phyloP scores from a whole-genome alignment of 495 filamentous ascomycete genomes.

The Entonaema liquescens region DNA sequence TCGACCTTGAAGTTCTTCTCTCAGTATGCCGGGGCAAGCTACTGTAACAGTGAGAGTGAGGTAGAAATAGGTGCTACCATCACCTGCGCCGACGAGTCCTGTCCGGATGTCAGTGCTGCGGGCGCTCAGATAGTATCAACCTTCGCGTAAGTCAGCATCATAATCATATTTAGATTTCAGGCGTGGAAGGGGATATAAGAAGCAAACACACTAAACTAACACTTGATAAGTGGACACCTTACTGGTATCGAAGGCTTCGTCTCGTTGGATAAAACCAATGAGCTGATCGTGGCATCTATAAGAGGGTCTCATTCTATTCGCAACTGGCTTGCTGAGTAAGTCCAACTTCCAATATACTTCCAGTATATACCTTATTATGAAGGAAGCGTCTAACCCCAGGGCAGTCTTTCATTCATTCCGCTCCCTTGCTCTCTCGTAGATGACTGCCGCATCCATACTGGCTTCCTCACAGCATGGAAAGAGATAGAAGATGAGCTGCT shows the following conservation, averaged over 20 bases:
- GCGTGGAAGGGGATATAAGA: neutral
- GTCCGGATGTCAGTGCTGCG: constrained; percentile 68
- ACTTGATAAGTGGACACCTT: constrained; percentile 53
- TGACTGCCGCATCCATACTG: constrained; percentile 51
- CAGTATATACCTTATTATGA: neutral
- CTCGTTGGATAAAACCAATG: constrained; percentile 69
- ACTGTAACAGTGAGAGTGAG: constrained; percentile 68
- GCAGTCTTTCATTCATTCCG: constrained; percentile 47
- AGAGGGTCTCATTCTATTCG: constrained; percentile 68
- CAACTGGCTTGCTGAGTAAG: constrained; percentile 74
- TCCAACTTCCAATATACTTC: constrained; percentile 31
- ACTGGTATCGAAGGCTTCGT: constrained; percentile 76
- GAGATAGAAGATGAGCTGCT: constrained; percentile 43
- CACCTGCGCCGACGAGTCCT: constrained; percentile 66
- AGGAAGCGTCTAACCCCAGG: constrained; percentile 7
- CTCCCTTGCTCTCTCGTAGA: constrained; percentile 44
- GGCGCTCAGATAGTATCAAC: constrained; percentile 65
- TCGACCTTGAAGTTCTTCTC: constrained; percentile 67
- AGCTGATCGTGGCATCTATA: constrained; percentile 73
- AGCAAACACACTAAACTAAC: neutral
- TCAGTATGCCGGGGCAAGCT: constrained; percentile 75
- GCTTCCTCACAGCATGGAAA: constrained; percentile 51
- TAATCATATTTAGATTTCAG: neutral
- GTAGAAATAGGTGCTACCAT: constrained; percentile 59
- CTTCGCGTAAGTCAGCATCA: constrained; percentile 59